Evolutionary conservation across 2,329 filamentous ascomycete species (phyloP).

Genomic region (Aspergillus tubingensis): DNA sequence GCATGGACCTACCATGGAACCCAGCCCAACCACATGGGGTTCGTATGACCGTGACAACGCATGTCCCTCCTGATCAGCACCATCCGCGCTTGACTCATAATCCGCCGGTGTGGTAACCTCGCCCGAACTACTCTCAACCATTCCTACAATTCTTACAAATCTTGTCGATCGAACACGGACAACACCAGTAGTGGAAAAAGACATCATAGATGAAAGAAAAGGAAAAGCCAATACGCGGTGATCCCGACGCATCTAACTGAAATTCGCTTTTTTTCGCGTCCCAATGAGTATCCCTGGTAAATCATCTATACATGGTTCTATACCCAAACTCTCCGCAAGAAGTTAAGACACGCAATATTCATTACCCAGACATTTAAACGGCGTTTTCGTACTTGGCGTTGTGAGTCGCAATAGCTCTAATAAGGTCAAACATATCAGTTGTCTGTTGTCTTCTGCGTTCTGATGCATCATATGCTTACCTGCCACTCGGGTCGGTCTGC

Average conservation of each 20-base stretch:
- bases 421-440: conserved; percentile 12
- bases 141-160: conserved; percentile 3
- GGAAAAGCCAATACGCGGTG: conserved; percentile 12
- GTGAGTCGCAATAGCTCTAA: conserved; percentile 74
- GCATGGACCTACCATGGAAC: conserved; percentile 1
- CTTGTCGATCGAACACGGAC: not conserved
- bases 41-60: not conserved
- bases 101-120: not conserved
- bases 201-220: conserved; percentile 9
- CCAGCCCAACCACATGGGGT: not conserved
- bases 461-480: conserved; percentile 54
- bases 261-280: conserved; percentile 20
- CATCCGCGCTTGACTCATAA: not conserved
- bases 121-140: conserved; percentile 4
- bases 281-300: conserved; percentile 19
- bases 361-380: conserved; percentile 31
- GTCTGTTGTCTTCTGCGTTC: not conserved
- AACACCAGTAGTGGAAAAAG: not conserved
- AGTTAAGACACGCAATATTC: conserved; percentile 16
- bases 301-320: conserved; percentile 32
- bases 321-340: conserved; percentile 24
- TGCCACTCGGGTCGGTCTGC: conserved; percentile 91
- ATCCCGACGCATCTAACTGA: conserved; percentile 9
- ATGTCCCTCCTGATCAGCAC: not conserved
- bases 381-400: conserved; percentile 68